Conservation (phyloP, 306 rosid genomes). For the Corylus heterophylla region DNA sequence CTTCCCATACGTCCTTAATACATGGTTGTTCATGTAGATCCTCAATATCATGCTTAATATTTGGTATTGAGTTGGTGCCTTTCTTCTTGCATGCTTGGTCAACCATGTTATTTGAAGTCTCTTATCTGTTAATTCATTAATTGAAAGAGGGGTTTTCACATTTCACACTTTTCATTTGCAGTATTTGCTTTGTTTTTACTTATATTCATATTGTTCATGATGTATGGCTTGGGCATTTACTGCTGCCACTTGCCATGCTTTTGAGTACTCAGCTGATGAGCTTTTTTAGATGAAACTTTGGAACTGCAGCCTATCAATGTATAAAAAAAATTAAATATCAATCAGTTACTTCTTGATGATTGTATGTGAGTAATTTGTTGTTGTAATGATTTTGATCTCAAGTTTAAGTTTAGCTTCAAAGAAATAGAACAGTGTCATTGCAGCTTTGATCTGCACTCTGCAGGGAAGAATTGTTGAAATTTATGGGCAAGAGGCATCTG, state of each 20-base stretch:
- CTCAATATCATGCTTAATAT: no score
- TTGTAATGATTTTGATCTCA: not conserved
- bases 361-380: not conserved
- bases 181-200: not conserved
- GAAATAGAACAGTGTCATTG: not conserved
- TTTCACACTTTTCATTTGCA: not conserved
- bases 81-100: not conserved
- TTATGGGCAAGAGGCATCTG: conserved; percentile 86
- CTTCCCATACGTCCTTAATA: not conserved
- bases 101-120: not conserved
- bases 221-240: not conserved
- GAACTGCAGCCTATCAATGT: no score
- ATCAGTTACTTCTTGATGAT: not conserved
- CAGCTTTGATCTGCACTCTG: conserved; percentile 5
- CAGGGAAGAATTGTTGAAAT: conserved; percentile 93
- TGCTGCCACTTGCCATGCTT: not conserved
- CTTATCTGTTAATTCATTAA: not conserved
- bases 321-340: no score
- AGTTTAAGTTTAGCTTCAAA: not conserved
- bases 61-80: not conserved
- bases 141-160: not conserved
- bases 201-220: not conserved
- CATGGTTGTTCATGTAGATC: no score
- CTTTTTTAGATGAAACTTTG: no score
- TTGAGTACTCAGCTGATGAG: not conserved